These are phyloP conservation scores for Solanum hybrid DNA, from an alignment of 305 asterid species.

Conservation along the genomic window DNA sequence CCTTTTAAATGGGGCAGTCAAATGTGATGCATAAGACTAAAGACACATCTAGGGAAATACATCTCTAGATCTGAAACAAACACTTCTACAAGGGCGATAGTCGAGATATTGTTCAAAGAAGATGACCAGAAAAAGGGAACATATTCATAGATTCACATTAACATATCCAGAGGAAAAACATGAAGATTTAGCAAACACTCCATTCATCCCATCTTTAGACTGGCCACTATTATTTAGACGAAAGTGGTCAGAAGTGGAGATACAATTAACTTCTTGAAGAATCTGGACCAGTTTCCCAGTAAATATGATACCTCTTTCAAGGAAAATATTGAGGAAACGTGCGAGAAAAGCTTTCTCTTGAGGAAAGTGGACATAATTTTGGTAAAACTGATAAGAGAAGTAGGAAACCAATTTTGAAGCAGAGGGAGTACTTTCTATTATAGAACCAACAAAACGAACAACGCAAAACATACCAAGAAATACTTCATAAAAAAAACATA, in stretches of 20 bases:
- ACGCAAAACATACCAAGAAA: slow-evolving; percentile 48
- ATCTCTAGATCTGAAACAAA: neutral
- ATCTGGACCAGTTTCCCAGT: neutral
- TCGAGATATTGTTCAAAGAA: neutral
- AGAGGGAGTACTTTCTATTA: neutral
- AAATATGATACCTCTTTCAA: neutral
- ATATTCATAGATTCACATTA: neutral
- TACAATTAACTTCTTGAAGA: neutral
- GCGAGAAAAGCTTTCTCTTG: neutral
- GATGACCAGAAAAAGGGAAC: neutral
- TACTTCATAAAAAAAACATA: neutral
- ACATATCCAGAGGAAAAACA: neutral
- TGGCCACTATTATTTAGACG: neutral
- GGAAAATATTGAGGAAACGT: neutral
- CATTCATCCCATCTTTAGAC: neutral
- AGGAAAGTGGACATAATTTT: neutral
- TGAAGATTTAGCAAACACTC: neutral
- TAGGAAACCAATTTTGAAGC: neutral
- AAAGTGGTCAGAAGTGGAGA: neutral
- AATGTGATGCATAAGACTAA: neutral
- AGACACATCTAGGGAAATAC: neutral
- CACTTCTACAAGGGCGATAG: neutral
- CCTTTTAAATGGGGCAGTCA: neutral
- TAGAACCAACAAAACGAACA: neutral
- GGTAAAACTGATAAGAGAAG: neutral